phyloP scores from a whole-genome alignment of 2,329 filamentous ascomycete genomes.

The Reticulascus tulasneorum region DNA sequence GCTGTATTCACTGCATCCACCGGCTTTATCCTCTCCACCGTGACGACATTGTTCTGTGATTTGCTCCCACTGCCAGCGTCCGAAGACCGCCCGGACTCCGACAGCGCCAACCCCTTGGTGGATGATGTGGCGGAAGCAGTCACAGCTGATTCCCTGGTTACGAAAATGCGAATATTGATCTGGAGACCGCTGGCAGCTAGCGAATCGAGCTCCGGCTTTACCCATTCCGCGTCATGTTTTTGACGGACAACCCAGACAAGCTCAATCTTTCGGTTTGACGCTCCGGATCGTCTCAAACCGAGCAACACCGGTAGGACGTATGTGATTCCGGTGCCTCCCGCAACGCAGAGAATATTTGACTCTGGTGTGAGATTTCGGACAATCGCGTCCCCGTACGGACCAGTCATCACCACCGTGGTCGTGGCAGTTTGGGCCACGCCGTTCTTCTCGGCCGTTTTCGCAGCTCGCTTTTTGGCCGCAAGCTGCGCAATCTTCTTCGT shows the following conservation, averaged over 20 bases:
- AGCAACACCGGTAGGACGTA: slow-evolving; percentile 43
- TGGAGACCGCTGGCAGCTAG: slow-evolving; percentile 35
- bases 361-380: slow-evolving; percentile 33
- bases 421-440: slow-evolving; percentile 24
- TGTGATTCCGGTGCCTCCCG: slow-evolving; percentile 36
- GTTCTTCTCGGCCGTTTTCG: slow-evolving; percentile 4
- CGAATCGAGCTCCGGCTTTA: slow-evolving; percentile 50
- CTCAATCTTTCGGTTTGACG: slow-evolving; percentile 44
- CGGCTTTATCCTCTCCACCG: slow-evolving; percentile 20
- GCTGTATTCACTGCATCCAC: slow-evolving; percentile 9
- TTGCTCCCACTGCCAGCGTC: slow-evolving; percentile 7
- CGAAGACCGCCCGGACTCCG: slow-evolving; percentile 6
- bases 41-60: too few species aligned
- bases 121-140: slow-evolving; percentile 22
- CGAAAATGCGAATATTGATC: slow-evolving; percentile 53
- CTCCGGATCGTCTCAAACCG: slow-evolving; percentile 22
- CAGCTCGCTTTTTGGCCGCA: slow-evolving; percentile 30
- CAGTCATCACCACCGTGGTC: slow-evolving; percentile 56
- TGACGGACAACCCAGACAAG: slow-evolving; percentile 64
- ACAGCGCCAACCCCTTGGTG: slow-evolving; percentile 3
- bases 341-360: slow-evolving; percentile 35
- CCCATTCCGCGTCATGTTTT: slow-evolving; percentile 52
- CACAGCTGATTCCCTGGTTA: slow-evolving; percentile 47
- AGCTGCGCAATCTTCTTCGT: slow-evolving; percentile 51
- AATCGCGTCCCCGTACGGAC: slow-evolving; percentile 57